Base-by-base conservation (phyloP, 495 filamentous ascomycete species). In the Hyaloscypha variabilis region DNA sequence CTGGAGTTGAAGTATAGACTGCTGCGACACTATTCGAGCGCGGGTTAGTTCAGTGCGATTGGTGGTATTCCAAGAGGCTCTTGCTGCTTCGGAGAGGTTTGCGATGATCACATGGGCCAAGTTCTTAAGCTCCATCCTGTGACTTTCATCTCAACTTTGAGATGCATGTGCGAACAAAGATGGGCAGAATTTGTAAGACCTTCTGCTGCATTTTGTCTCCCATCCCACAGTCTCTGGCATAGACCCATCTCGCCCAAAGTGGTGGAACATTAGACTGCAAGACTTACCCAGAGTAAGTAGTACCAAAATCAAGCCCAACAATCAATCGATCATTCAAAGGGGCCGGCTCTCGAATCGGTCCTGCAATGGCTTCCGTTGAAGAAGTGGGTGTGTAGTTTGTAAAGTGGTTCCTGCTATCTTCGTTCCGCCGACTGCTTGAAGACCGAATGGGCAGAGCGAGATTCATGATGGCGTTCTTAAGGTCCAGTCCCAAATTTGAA, bases 1-100 rank as follows among this genome's bases (percentile, higher is more conserved):
- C 89, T 1, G 90, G 90, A 0, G 88, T 90, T 11, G 85, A 87
- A 14, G 87, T 91, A 69, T 92, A 91, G 29, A 89, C 88, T n/a
- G 87, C 83, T 11, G 89, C 89, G 42, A 92, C 89, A 49, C 89
- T 90, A 65, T 49, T 8, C 25, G 19, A n/a, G 19, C 11, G 53
- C 68, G 56, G 67, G 69, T 55, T 19, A 46, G 6, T n/a, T n/a
- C n/a, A 46, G 4, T 46, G 19, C 17, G 4, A 14, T 46, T 46
- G 39, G 11, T 17, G 29, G 17, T 21, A 53, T 31, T 50, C n/a
- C 6, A 34, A 31, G 24, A 58, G 34, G 17, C 31, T 36, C 54
- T 34, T 10, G 51, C 3, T 4, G 54, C 10, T 24, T 54, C 13
- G 31, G 51, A 11, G 23, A 25, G 25, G 51, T 54, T 13, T 54